Conservation (phyloP, 1,139 yeast species). For the Candida tropicalis region DNA sequence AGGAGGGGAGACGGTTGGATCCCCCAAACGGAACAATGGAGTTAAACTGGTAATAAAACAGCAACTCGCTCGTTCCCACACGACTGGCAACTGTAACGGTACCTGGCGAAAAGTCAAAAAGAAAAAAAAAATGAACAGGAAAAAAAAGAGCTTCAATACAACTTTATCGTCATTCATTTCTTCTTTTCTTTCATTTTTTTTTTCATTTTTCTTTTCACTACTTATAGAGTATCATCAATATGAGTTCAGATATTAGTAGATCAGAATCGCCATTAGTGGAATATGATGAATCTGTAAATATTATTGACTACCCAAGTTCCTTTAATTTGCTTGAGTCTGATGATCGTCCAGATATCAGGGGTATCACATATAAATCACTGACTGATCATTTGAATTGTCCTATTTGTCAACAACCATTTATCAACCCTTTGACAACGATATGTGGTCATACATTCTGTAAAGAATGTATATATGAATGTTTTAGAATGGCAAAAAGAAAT, state of each 20-base stretch:
- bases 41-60: too few species aligned
- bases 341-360: conserved; percentile 37
- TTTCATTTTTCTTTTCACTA: too few species aligned
- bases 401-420: conserved; percentile 59
- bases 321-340: conserved; percentile 21
- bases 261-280: conserved; percentile 2
- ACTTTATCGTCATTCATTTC: too few species aligned
- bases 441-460: conserved; percentile 66
- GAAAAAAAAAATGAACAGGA: too few species aligned
- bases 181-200: too few species aligned
- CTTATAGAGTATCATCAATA: background rate
- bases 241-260: conserved; percentile 2
- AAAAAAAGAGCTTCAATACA: too few species aligned
- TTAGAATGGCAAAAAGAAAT: conserved; percentile 32
- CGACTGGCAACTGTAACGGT: too few species aligned
- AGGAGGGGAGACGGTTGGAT: too few species aligned
- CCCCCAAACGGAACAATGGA: too few species aligned
- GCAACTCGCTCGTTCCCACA: too few species aligned
- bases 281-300: conserved; percentile 16
- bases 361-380: conserved; percentile 33
- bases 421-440: conserved; percentile 54
- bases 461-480: conserved; percentile 52
- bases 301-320: conserved; percentile 17
- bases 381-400: conserved; percentile 62
- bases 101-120: too few species aligned